phyloP scores from a whole-genome alignment of 2,329 filamentous ascomycete species.

The Cadophora malorum region DNA sequence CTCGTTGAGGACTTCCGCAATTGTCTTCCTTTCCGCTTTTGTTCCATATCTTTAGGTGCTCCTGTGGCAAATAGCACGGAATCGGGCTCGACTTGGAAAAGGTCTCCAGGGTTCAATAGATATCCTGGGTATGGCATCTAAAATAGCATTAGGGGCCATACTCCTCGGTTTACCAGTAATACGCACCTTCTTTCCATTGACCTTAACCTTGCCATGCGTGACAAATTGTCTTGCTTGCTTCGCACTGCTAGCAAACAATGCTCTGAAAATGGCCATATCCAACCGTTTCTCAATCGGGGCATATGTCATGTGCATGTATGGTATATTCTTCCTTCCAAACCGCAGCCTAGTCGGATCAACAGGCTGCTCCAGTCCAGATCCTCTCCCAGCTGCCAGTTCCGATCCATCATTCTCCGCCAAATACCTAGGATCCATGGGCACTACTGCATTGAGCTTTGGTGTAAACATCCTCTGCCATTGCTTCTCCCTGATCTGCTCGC shows the following conservation, averaged over 20 bases:
- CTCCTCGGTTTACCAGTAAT: background rate
- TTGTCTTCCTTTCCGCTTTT: constrained; percentile 36
- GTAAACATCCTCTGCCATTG: constrained; percentile 96
- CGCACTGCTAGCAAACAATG: constrained; percentile 91
- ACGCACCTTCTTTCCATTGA: constrained; percentile 91
- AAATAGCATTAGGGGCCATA: constrained; percentile 2
- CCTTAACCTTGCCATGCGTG: constrained; percentile 89
- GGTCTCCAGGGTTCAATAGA: constrained; percentile 93
- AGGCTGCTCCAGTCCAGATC: constrained; percentile 62
- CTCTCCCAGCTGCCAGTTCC: constrained; percentile 81
- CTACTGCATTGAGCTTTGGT: constrained; percentile 78
- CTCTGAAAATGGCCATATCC: constrained; percentile 92
- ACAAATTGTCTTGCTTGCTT: constrained; percentile 94
- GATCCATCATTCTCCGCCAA: constrained; percentile 84
- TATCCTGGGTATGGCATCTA: constrained; percentile 94
- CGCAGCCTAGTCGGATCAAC: constrained; percentile 46
- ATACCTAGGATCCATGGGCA: constrained; percentile 82
- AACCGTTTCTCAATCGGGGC: constrained; percentile 88
- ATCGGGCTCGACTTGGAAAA: constrained; percentile 95
- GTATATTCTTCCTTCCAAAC: constrained; percentile 67
- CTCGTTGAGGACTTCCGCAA: constrained; percentile 24
- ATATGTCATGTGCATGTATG: constrained; percentile 97
- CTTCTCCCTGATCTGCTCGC: constrained; percentile 90
- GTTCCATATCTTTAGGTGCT: constrained; percentile 61
- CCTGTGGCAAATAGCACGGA: constrained; percentile 90